Conservation (phyloP, 768 basidiomycete genomes). For the Russula ochroleuca region DNA sequence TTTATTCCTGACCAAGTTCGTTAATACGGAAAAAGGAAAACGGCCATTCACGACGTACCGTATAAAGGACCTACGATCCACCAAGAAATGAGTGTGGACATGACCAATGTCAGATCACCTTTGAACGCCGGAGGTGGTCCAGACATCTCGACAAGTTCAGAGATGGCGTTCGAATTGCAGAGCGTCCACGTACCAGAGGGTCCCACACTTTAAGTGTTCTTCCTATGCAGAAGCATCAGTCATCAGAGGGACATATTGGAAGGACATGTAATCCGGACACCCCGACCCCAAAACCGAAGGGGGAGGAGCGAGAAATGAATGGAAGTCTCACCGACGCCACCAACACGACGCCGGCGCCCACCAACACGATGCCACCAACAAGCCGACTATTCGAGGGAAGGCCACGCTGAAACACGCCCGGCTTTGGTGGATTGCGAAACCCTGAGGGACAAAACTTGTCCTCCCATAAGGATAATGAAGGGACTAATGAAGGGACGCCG, state of each 20-base stretch:
- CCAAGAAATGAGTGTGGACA: background rate
- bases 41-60: background rate
- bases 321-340: background rate
- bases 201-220: background rate
- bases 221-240: no score
- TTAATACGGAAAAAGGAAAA: background rate
- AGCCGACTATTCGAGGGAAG: background rate
- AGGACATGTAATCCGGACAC: background rate
- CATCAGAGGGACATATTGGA: background rate
- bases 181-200: background rate
- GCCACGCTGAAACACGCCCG: background rate
- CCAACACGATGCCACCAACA: no score
- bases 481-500: no score
- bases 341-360: no score
- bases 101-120: slow-evolving; percentile 8
- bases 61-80: slow-evolving; percentile 20
- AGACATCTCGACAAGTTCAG: background rate
- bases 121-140: slow-evolving; percentile 11
- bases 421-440: no score
- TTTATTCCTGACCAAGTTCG: slow-evolving; percentile 13
- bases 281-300: no score
- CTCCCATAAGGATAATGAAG: no score
- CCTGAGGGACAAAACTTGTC: no score
- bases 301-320: background rate
- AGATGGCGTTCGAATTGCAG: background rate